phyloP scores from a whole-genome alignment of 2,329 filamentous ascomycete species.

The Fusarium tanahbumbuense region DNA sequence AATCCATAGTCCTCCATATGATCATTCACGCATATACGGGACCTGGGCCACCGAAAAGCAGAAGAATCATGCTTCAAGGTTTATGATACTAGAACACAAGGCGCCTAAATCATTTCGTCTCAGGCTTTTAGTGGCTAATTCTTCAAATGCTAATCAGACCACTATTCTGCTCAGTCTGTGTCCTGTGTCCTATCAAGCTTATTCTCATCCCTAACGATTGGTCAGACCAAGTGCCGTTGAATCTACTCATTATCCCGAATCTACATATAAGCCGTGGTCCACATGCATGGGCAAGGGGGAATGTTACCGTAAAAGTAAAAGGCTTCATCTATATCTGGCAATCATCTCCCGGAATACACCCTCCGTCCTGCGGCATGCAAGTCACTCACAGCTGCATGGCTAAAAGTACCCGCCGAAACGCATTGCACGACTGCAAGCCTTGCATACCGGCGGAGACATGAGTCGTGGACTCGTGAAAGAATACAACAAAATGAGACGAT shows the following conservation, averaged over 20 bases:
- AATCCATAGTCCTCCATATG: too few relatives aligned
- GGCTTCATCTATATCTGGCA: background rate
- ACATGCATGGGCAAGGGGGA: background rate
- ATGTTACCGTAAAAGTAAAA: background rate
- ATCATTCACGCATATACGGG: too few relatives aligned
- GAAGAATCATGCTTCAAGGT: too few relatives aligned
- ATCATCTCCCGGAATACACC: conserved; percentile 3
- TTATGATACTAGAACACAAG: background rate
- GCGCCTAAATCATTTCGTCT: background rate
- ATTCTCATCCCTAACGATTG: background rate
- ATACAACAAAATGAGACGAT: background rate
- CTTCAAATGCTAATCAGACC: background rate
- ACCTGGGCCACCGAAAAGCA: too few relatives aligned
- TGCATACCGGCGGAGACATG: conserved; percentile 17
- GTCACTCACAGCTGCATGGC: conserved; percentile 4
- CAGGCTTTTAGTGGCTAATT: background rate
- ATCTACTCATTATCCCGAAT: background rate
- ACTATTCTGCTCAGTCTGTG: background rate
- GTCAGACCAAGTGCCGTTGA: background rate
- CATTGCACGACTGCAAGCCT: background rate
- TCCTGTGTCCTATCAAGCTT: background rate
- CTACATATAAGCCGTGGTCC: background rate
- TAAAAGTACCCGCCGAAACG: conserved; percentile 1
- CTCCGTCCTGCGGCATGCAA: conserved; percentile 1
- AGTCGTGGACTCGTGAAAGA: background rate